These are phyloP conservation scores for Aureobasidium namibiae DNA, from an alignment of 2,329 filamentous ascomycete genomes.

Conservation along the genomic window DNA sequence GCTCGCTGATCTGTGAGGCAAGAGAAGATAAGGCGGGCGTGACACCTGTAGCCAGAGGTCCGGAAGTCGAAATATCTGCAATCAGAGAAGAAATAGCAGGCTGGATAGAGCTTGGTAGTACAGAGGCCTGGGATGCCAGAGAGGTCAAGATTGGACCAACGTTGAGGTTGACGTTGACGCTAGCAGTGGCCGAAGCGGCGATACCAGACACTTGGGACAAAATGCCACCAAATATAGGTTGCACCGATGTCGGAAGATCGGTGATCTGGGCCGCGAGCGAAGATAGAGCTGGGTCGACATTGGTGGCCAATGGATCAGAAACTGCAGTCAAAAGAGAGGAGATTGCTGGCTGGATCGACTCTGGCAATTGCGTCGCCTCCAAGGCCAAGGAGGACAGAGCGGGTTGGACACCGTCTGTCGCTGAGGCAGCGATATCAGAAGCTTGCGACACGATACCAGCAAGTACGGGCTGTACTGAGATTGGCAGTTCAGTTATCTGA, in stretches of 20 bases:
- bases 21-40: background rate
- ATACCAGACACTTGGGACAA: background rate
- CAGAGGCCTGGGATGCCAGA: background rate
- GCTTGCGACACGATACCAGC: background rate
- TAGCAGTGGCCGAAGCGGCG: background rate
- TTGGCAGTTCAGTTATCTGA: background rate
- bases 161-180: background rate
- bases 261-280: background rate
- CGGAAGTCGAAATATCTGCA: background rate
- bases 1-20: background rate
- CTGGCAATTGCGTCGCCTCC: background rate
- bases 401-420: background rate
- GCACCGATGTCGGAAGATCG: background rate
- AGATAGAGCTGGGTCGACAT: background rate
- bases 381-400: background rate
- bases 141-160: background rate
- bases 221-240: background rate
- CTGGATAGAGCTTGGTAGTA: background rate
- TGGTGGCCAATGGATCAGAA: background rate
- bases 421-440: background rate
- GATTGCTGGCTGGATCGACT: background rate
- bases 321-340: background rate
- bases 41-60: background rate
- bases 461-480: background rate
- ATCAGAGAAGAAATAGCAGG: background rate